phyloP scores from a whole-genome alignment of 1,284 basidiomycete species.

The Cryptococcus sp. region DNA sequence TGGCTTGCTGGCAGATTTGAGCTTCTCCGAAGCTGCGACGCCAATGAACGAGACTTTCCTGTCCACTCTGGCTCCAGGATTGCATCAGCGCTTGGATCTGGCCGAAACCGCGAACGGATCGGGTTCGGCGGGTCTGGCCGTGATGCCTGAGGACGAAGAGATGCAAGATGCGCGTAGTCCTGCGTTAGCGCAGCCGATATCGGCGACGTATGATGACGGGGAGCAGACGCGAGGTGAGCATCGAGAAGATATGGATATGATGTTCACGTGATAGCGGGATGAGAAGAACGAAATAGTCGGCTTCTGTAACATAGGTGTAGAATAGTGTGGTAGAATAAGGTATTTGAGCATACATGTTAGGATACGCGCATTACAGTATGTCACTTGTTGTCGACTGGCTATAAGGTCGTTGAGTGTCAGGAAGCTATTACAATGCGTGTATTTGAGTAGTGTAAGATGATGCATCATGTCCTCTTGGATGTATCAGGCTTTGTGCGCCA shows the following conservation, averaged over 20 bases:
- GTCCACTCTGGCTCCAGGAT: conserved; percentile 49
- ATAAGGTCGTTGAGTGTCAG: no score
- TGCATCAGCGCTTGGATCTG: conserved; percentile 31
- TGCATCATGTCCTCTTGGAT: no score
- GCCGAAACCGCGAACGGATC: conserved; percentile 17
- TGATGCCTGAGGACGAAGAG: conserved; percentile 1
- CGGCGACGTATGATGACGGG: not conserved
- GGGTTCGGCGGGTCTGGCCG: not conserved
- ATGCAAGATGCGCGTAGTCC: no score
- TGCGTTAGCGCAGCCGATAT: not conserved
- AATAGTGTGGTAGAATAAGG: no score
- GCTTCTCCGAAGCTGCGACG: conserved; percentile 44
- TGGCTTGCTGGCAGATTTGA: conserved; percentile 11
- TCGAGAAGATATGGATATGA: conserved; percentile 14
- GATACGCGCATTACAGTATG: no score
- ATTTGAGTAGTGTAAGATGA: no score
- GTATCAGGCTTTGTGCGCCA: no score
- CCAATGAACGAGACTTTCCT: conserved; percentile 58
- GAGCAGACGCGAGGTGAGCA: not conserved
- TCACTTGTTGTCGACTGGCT: no score
- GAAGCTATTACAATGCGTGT: no score
- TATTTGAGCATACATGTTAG: no score
- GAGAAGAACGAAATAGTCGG: not conserved
- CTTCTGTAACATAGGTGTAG: no score
- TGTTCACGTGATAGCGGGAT: conserved; percentile 10